Conservation (phyloP, 352 stramenopile species). For the Phytopythium delawarense region DNA sequence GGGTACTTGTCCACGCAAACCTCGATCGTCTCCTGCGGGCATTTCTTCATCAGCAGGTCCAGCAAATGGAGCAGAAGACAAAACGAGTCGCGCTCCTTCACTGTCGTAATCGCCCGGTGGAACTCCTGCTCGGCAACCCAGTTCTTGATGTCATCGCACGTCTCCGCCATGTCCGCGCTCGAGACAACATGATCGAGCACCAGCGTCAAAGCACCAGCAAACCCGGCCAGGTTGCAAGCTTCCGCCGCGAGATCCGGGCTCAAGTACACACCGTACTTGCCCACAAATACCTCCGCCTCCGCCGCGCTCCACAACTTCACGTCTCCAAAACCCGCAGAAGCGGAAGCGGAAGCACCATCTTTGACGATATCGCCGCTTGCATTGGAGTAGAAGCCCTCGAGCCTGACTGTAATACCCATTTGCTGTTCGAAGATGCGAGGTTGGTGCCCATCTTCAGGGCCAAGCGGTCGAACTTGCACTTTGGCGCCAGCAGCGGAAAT, state of each 20-base stretch:
- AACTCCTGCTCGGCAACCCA: slow-evolving; percentile 68
- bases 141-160: slow-evolving; percentile 74
- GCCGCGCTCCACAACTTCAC: slow-evolving; percentile 26
- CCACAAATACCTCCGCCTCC: slow-evolving; percentile 70
- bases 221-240: slow-evolving; percentile 67
- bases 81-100: slow-evolving; percentile 59
- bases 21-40: slow-evolving; percentile 58
- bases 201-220: slow-evolving; percentile 56
- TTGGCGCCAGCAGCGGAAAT: slow-evolving; percentile 49
- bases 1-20: slow-evolving; percentile 71
- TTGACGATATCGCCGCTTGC: slow-evolving; percentile 12
- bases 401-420: slow-evolving; percentile 50
- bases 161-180: slow-evolving; percentile 71
- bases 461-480: slow-evolving; percentile 47
- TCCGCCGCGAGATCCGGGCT: slow-evolving; percentile 80
- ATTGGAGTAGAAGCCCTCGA: slow-evolving; percentile 30
- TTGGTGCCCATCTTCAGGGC: slow-evolving; percentile 12
- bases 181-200: slow-evolving; percentile 78
- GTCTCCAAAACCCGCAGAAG: neutral
- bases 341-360: slow-evolving; percentile 3
- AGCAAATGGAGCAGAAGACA: slow-evolving; percentile 75
- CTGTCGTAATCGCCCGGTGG: slow-evolving; percentile 31
- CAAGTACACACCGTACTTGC: slow-evolving; percentile 82
- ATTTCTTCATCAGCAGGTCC: slow-evolving; percentile 81
- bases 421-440: slow-evolving; percentile 55